These are phyloP conservation scores for Phytophthora meadii DNA, from an alignment of 352 stramenopile genomes.

Conservation along the genomic window DNA sequence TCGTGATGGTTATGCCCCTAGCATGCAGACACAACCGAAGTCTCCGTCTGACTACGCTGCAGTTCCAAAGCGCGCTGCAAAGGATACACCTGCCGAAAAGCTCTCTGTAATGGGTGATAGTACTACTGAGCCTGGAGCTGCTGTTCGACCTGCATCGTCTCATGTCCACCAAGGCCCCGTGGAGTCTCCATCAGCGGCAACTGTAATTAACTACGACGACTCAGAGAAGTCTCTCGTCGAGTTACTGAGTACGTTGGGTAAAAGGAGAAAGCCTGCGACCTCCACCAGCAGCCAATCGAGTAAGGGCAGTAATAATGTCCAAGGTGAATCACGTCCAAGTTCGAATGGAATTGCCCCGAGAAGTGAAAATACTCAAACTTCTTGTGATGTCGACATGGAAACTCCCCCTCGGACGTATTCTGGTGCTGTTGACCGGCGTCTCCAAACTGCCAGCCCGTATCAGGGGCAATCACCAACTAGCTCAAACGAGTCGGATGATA, in stretches of 20 bases:
- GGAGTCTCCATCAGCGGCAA: constrained; percentile 60
- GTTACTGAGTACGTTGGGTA: constrained; percentile 67
- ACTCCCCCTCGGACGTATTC: background rate
- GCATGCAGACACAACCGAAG: constrained; percentile 33
- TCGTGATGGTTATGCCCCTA: constrained; percentile 14
- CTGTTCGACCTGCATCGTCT: constrained; percentile 10
- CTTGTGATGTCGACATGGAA: constrained; percentile 15
- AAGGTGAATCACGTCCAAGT: constrained; percentile 2
- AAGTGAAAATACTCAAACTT: constrained; percentile 10
- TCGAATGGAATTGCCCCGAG: constrained; percentile 26
- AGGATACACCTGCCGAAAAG: constrained; percentile 40
- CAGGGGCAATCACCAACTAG: constrained; percentile 27
- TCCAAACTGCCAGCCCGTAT: constrained; percentile 19
- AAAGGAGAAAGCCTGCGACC: constrained; percentile 34
- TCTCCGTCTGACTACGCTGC: constrained; percentile 9
- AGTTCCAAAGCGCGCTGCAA: constrained; percentile 59
- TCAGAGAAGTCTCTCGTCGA: constrained; percentile 76
- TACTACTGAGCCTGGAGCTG: constrained; percentile 10
- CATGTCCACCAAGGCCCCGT: constrained; percentile 17
- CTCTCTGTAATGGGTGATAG: constrained; percentile 23
- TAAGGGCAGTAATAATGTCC: constrained; percentile 10
- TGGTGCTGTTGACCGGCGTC: constrained; percentile 9
- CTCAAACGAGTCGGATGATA: constrained; percentile 22
- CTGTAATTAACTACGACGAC: constrained; percentile 70
- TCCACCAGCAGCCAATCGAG: constrained; percentile 21